These are phyloP conservation scores for Saccharum officinarum DNA, from an alignment of 176 grass and related monocot species.

Conservation along the genomic window DNA sequence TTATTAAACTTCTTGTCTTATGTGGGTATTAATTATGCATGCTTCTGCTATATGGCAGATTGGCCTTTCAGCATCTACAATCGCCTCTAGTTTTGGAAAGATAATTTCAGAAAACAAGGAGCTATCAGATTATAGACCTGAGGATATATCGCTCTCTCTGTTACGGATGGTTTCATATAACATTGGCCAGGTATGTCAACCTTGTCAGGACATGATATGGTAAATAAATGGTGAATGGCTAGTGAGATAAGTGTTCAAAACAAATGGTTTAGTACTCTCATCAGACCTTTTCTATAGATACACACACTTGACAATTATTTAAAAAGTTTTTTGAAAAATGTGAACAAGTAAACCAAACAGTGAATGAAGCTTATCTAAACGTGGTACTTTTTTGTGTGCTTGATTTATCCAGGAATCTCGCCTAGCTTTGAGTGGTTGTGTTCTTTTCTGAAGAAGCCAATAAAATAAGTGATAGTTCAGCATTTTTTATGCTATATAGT, in stretches of 20 bases:
- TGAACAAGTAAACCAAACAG: constrained; percentile 8
- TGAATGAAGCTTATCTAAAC: neutral
- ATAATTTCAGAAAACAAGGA: constrained; percentile 96
- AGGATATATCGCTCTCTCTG: constrained; percentile 98
- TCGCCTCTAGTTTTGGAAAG: constrained; percentile 96
- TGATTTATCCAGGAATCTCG: constrained; percentile 1
- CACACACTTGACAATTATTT: neutral
- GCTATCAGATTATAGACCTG: constrained; percentile 85
- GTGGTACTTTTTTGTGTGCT: neutral
- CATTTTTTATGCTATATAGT: constrained; percentile 3
- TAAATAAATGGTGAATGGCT: neutral
- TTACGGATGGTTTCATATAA: constrained; percentile 99
- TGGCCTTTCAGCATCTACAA: constrained; percentile 95
- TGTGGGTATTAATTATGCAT: constrained; percentile 31
- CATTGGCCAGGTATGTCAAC: constrained; percentile 83
- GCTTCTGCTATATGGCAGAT: constrained; percentile 59
- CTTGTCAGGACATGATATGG: constrained; percentile 20
- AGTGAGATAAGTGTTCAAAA: constrained; percentile 5
- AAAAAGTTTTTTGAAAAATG: constrained; percentile 7
- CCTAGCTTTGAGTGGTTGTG: neutral
- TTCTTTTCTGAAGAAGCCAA: constrained; percentile 23
- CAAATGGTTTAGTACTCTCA: neutral
- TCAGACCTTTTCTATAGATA: constrained; percentile 16
- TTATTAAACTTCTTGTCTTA: neutral
- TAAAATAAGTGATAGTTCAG: neutral